phyloP scores from a whole-genome alignment of 257 asterid genomes.

The Salvia splendens region DNA sequence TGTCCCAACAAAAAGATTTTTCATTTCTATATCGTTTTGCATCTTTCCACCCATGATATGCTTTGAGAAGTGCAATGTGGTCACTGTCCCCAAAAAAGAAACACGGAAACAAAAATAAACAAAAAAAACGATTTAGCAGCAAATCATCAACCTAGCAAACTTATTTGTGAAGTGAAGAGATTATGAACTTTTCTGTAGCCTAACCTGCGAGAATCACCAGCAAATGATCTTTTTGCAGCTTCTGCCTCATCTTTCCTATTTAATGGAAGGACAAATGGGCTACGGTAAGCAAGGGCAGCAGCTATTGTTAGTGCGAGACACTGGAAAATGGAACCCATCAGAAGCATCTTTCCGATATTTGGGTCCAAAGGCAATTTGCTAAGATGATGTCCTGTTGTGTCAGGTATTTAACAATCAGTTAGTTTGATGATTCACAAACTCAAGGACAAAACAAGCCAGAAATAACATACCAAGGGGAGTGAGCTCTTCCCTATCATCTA shows the following conservation, averaged over 20 bases:
- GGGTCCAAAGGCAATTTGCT: constrained; percentile 96
- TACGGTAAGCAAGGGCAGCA: constrained; percentile 89
- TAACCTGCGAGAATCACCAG: constrained; percentile 98
- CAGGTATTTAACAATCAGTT: constrained; percentile 20
- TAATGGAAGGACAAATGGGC: constrained; percentile 94
- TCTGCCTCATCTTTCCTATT: constrained; percentile 87
- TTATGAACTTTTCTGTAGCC: constrained; percentile 25
- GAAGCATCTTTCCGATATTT: constrained; percentile 98
- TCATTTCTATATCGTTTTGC: constrained; percentile 68
- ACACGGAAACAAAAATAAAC: not conserved
- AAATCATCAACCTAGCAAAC: constrained; percentile 6
- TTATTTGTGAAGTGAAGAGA: constrained; percentile 14
- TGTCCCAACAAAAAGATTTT: constrained; percentile 81
- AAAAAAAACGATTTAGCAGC: constrained; percentile 25
- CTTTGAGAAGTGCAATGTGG: constrained; percentile 92
- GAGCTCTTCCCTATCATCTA: constrained; percentile 86
- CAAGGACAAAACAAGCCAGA: constrained; percentile 13
- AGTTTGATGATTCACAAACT: constrained; percentile 15
- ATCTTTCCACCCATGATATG: constrained; percentile 91
- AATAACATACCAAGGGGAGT: constrained; percentile 83
- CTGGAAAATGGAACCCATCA: constrained; percentile 93
- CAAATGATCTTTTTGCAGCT: constrained; percentile 84
- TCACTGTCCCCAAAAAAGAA: constrained; percentile 52
- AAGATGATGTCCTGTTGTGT: constrained; percentile 73
- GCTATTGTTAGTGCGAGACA: constrained; percentile 96